Evolutionary conservation across 306 rosid species (phyloP).

Genomic region (Pterocarpus santalinus): DNA sequence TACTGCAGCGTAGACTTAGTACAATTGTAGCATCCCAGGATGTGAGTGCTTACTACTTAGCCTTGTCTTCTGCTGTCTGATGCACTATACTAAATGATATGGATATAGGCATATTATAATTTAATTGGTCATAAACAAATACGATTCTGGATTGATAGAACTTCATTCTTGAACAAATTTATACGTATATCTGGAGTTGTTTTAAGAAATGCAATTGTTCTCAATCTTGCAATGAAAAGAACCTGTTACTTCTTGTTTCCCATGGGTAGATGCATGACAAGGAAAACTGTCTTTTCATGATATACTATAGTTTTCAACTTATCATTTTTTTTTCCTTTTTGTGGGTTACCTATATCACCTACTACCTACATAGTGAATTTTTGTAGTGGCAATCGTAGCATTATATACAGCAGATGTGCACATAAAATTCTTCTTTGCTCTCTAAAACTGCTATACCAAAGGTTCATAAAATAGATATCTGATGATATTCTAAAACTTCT

Average conservation of each 20-base stretch:
- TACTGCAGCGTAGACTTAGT: constrained; percentile 80
- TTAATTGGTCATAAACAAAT: constrained; percentile 9
- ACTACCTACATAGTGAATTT: not conserved
- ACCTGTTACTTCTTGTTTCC: constrained; percentile 35
- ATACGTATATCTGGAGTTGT: constrained; percentile 19
- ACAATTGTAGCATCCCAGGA: constrained; percentile 70
- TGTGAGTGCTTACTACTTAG: constrained; percentile 59
- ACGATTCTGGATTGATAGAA: constrained; percentile 8
- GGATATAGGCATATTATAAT: not conserved
- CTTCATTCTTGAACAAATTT: constrained; percentile 5
- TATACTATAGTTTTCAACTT: constrained; percentile 18
- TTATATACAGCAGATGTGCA: not conserved
- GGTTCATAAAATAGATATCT: constrained; percentile 3
- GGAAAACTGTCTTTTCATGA: constrained; percentile 29
- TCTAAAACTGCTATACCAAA: constrained; percentile 4
- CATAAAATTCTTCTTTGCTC: not conserved
- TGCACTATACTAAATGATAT: constrained; percentile 30
- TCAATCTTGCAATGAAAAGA: constrained; percentile 12
- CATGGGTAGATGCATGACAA: not conserved
- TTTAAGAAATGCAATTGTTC: not conserved
- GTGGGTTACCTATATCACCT: not conserved
- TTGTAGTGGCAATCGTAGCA: not conserved
- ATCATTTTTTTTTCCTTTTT: too few relatives aligned
- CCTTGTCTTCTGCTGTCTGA: constrained; percentile 31
- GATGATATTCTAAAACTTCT: constrained; percentile 10